Conservation (phyloP, 2,329 filamentous ascomycete genomes). For the Scortechinia acanthostroma region DNA sequence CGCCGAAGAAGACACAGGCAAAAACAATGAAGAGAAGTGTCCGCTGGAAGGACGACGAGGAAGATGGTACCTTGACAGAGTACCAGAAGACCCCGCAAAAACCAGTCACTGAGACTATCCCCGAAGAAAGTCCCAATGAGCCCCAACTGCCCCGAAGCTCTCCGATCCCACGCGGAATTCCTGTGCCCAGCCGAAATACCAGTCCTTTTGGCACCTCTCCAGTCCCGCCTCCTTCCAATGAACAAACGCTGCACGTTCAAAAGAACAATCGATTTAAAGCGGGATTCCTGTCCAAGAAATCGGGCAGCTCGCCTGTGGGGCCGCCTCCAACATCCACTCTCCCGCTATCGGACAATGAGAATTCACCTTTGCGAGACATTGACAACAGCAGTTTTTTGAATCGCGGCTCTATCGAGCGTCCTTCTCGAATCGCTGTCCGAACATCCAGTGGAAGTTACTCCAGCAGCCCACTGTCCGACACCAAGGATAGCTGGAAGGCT, state of each 20-base stretch:
- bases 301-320: neutral
- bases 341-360: neutral
- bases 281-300: neutral
- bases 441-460: neutral
- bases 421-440: conserved; percentile 1
- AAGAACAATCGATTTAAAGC: neutral
- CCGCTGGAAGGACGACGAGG: conserved; percentile 82
- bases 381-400: conserved; percentile 1
- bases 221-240: neutral
- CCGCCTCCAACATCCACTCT: neutral
- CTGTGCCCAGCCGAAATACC: neutral
- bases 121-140: conserved; percentile 34
- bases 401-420: neutral
- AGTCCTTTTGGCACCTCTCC: neutral
- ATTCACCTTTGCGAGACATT: neutral
- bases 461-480: neutral
- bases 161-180: neutral
- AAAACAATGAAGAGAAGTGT: conserved; percentile 71
- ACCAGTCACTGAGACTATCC: conserved; percentile 39
- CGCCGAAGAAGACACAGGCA: conserved; percentile 71
- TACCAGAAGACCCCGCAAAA: conserved; percentile 85
- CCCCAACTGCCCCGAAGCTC: conserved; percentile 11
- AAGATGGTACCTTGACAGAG: conserved; percentile 78
- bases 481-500: neutral
- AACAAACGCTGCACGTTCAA: neutral